These are phyloP conservation scores for Arachis monticola DNA, from an alignment of 331 rosid species.

Conservation along the genomic window DNA sequence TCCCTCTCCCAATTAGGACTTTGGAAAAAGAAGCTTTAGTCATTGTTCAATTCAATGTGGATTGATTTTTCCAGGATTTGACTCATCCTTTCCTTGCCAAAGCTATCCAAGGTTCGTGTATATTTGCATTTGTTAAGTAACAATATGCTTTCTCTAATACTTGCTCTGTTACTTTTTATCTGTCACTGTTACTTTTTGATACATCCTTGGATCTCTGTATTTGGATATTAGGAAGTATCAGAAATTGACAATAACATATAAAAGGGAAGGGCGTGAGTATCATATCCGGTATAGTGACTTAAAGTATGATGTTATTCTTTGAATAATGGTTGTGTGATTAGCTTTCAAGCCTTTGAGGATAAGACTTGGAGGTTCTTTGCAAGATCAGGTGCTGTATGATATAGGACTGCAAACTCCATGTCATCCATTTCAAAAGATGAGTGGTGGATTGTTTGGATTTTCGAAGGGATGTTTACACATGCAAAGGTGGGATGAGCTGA, in stretches of 20 bases:
- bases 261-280: neutral
- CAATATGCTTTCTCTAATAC: constrained; percentile 10
- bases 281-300: constrained; percentile 1
- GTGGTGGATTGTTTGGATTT: constrained; percentile 79
- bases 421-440: constrained; percentile 79
- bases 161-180: neutral
- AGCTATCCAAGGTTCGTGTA: constrained; percentile 81
- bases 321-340: constrained; percentile 46
- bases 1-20: neutral
- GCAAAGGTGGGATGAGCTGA: constrained; percentile 96
- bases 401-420: constrained; percentile 78
- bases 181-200: too few relatives aligned
- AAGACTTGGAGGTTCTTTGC: constrained; percentile 97
- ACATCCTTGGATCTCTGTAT: too few relatives aligned
- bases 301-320: constrained; percentile 35
- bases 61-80: constrained; percentile 79
- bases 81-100: constrained; percentile 81
- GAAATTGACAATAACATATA: too few relatives aligned
- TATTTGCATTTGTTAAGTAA: constrained; percentile 14
- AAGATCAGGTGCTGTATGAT: constrained; percentile 87
- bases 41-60: constrained; percentile 39
- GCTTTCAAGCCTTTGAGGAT: constrained; percentile 87
- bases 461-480: constrained; percentile 92
- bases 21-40: constrained; percentile 23
- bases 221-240: too few relatives aligned